phyloP scores from a whole-genome alignment of 73 alveolate genomes.

The Paramecium sexaurelia region DNA sequence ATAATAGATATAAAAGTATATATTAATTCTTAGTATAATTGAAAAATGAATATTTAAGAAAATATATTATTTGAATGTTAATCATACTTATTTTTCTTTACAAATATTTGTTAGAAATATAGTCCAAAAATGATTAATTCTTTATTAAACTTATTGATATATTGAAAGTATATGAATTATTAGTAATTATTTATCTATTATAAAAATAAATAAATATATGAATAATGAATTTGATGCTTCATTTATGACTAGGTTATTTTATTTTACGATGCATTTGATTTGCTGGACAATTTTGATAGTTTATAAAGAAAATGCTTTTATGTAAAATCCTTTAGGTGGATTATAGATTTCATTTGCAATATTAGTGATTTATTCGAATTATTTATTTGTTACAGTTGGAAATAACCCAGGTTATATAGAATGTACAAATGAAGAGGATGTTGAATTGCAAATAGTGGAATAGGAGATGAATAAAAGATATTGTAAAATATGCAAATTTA shows the following conservation, averaged over 20 bases:
- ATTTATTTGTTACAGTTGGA: slow-evolving; percentile 12
- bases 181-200: too few relatives aligned
- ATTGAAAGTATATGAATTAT: too few relatives aligned
- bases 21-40: too few relatives aligned
- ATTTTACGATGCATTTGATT: slow-evolving; percentile 25
- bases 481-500: slow-evolving; percentile 65
- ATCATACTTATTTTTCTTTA: too few relatives aligned
- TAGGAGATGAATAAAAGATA: not conserved
- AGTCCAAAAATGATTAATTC: too few relatives aligned
- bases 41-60: not conserved
- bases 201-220: not conserved
- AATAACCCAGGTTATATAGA: not conserved
- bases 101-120: too few relatives aligned
- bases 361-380: not conserved
- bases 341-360: not conserved
- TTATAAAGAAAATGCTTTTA: not conserved
- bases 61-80: too few relatives aligned
- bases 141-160: too few relatives aligned
- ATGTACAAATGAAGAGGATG: not conserved
- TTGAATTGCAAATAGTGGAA: not conserved
- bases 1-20: too few relatives aligned
- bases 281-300: not conserved
- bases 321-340: not conserved
- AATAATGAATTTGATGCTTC: slow-evolving; percentile 31
- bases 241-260: not conserved